Evolutionary conservation across 768 basidiomycete species (phyloP), one percentile per base, ranked within the genome.

Genomic region (Hygrophoropsis aurantiaca): DNA sequence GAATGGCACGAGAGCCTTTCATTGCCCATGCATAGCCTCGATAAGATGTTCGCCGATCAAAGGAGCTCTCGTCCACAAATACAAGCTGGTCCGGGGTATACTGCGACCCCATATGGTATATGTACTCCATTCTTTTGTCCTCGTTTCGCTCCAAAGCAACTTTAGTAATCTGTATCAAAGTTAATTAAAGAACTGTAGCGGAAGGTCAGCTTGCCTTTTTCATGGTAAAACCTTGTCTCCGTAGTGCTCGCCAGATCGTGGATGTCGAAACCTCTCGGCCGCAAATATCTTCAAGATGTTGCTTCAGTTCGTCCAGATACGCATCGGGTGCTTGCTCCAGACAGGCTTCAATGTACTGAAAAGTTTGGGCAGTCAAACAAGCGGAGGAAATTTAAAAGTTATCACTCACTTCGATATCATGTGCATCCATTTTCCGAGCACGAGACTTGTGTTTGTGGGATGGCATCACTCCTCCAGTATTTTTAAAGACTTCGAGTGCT

Each of bases 361-460:
- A 30, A 13, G 7, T 30, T 30, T 7, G 27, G 13, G 27, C 13
- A 13, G 27, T 30, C 27, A 30, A n/a, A n/a, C n/a, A n/a, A n/a
- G n/a, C n/a, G n/a, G n/a, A 40, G 50, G 11, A 57, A 74, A 30
- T 60, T 79, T 27, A 64, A 57, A 1, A 68, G 77, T 43, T 20
- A 62, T n/a, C 27, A 46, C 44, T 13, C n/a, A 30, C 25, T n/a
- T n/a, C n/a, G n/a, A n/a, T n/a, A n/a, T n/a, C n/a, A n/a, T n/a
- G n/a, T n/a, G n/a, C n/a, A n/a, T n/a, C n/a, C n/a, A n/a, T n/a
- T n/a, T n/a, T n/a, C n/a, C n/a, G n/a, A n/a, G n/a, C n/a, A n/a
- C n/a, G n/a, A n/a, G n/a, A n/a, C n/a, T n/a, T n/a, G n/a, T n/a
- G n/a, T n/a, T n/a, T n/a, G n/a, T n/a, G n/a, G n/a, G n/a, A n/a